Evolutionary conservation across 495 filamentous ascomycete genomes (phyloP).

Genomic region (Neurospora sp.): DNA sequence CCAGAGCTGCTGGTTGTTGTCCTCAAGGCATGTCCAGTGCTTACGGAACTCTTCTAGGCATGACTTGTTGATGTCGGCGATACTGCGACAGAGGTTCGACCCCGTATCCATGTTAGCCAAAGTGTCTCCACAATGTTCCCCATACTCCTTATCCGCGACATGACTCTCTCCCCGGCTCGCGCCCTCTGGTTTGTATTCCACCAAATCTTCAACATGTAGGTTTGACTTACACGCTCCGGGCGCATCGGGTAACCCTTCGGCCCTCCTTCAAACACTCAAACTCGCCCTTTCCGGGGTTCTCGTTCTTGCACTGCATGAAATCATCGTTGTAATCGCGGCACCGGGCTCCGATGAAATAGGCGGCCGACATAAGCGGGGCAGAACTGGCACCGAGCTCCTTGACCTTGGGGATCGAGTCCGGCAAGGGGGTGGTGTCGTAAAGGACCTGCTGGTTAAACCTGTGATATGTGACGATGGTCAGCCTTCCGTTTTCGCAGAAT

Average conservation of each 20-base stretch:
- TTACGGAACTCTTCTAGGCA: constrained; percentile 83
- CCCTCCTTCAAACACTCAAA: constrained; percentile 93
- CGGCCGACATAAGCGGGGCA: constrained; percentile 79
- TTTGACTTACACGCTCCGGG: constrained; percentile 78
- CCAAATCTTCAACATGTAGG: neutral
- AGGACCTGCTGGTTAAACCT: constrained; percentile 92
- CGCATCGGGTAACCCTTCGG: constrained; percentile 90
- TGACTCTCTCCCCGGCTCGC: neutral
- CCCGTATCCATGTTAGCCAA: constrained; percentile 1
- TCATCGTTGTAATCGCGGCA: constrained; percentile 96
- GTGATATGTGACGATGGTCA: constrained; percentile 17
- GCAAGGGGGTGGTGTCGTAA: constrained; percentile 92
- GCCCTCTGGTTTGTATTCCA: neutral
- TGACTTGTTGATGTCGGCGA: constrained; percentile 92
- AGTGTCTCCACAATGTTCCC: neutral
- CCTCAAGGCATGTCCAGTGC: constrained; percentile 92
- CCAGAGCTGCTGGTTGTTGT: constrained; percentile 94
- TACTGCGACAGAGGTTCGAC: constrained; percentile 34
- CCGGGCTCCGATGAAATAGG: constrained; percentile 95
- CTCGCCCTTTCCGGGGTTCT: constrained; percentile 78
- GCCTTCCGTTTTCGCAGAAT: neutral
- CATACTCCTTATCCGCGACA: neutral
- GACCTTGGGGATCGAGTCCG: constrained; percentile 80
- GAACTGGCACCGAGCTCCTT: constrained; percentile 85
- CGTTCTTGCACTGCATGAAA: constrained; percentile 97